A percentile compares a stretch with the other conserved stretches of the same genome.
Evolutionary conservation across 805 yeast genomes (phyloP).

Genomic region (Sugiyamaella marilandica): DNA sequence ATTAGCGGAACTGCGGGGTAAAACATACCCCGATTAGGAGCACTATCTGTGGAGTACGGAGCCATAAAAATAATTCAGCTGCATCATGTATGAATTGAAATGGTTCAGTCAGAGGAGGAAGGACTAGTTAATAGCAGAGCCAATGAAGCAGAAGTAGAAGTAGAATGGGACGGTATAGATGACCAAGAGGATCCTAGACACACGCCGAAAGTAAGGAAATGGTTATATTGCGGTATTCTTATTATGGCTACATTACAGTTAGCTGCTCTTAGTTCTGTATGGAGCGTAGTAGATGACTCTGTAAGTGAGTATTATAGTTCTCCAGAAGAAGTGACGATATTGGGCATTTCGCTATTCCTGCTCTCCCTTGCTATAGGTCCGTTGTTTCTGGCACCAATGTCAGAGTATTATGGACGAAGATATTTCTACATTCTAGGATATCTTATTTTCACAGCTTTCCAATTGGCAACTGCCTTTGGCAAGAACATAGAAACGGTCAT

Average conservation of each 20-base stretch:
- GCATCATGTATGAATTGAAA: too few species aligned
- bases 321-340: slow-evolving; percentile 7
- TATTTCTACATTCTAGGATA: slow-evolving; percentile 51
- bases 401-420: slow-evolving; percentile 11
- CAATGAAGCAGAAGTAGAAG: background rate
- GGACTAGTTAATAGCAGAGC: too few species aligned
- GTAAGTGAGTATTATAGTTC: slow-evolving; percentile 33
- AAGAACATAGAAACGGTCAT: slow-evolving; percentile 32
- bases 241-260: slow-evolving; percentile 21
- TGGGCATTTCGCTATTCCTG: slow-evolving; percentile 49
- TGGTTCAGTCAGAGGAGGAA: too few species aligned
- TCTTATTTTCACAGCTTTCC: slow-evolving; percentile 42
- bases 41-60: too few species aligned
- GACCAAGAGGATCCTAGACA: slow-evolving; percentile 38
- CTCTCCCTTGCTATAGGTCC: slow-evolving; percentile 64
- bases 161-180: slow-evolving; percentile 25
- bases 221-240: slow-evolving; percentile 35
- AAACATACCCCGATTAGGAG: too few species aligned
- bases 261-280: slow-evolving; percentile 48
- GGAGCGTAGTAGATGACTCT: slow-evolving; percentile 41
- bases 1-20: too few species aligned
- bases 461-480: slow-evolving; percentile 46
- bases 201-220: slow-evolving; percentile 31
- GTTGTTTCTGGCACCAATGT: slow-evolving; percentile 56
- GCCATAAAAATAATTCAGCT: too few species aligned